Percentiles rank a stretch among this genome's conserved stretches.
Evolutionary conservation across 2,329 filamentous ascomycete genomes (phyloP).

Genomic region (Cladophialophora carrionii): DNA sequence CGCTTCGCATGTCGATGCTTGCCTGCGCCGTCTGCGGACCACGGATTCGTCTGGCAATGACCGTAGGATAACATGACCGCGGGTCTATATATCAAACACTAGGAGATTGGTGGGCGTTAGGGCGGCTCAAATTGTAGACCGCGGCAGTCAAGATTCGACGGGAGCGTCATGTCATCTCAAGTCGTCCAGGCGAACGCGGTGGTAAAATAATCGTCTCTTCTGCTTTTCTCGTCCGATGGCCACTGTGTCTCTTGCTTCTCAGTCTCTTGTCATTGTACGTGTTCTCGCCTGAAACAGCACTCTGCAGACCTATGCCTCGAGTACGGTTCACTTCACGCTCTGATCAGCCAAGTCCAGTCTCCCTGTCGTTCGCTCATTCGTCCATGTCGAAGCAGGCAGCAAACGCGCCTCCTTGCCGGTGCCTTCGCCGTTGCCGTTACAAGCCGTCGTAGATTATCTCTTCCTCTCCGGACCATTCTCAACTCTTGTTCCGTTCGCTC

Average conservation of each 20-base stretch:
- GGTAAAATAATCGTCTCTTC: not conserved
- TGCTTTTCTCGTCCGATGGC: not conserved
- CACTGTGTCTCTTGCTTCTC: not conserved
- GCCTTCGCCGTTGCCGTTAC: not conserved
- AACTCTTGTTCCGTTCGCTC: conserved; percentile 37
- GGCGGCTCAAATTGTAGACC: too few relatives aligned
- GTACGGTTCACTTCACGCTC: not conserved
- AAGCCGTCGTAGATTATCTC: not conserved
- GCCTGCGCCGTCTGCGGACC: too few relatives aligned
- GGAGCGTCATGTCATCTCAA: not conserved
- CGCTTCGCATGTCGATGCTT: too few relatives aligned
- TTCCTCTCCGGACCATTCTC: not conserved
- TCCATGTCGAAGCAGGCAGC: conserved; percentile 18
- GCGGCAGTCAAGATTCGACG: not conserved
- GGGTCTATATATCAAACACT: too few relatives aligned
- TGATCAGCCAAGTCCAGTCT: not conserved
- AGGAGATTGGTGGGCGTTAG: too few relatives aligned
- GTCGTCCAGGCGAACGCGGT: not conserved
- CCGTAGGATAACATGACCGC: too few relatives aligned
- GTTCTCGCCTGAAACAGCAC: not conserved
- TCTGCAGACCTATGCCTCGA: not conserved
- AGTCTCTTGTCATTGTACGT: not conserved
- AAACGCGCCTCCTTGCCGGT: conserved; percentile 16
- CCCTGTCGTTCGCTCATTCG: not conserved
- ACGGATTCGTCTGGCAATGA: too few relatives aligned